These are phyloP conservation scores for Fusarium sp. DNA, from an alignment of 2,329 filamentous ascomycete genomes.

Conservation along the genomic window DNA sequence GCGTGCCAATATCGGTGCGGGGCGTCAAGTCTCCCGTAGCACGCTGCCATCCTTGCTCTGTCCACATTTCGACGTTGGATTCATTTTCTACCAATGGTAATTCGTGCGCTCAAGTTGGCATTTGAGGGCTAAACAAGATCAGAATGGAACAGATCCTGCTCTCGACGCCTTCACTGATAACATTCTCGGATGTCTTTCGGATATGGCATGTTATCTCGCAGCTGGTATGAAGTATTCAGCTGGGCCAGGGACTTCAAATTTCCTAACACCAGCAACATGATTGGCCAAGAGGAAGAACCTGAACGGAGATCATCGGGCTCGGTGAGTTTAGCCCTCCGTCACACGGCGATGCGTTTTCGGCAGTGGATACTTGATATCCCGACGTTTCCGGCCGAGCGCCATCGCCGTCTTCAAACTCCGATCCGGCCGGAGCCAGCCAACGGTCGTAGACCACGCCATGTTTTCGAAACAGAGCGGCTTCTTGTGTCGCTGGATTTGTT, in stretches of 20 bases:
- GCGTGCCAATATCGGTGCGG: conserved; percentile 46
- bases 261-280: conserved; percentile 15
- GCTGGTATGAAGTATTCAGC: not conserved
- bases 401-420: conserved; percentile 26
- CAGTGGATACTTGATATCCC: conserved; percentile 34
- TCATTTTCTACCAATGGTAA: conserved; percentile 14
- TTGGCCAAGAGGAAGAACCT: conserved; percentile 9
- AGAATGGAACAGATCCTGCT: not conserved
- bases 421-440: conserved; percentile 27
- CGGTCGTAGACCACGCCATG: conserved; percentile 18
- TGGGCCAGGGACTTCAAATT: not conserved
- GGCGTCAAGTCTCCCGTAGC: conserved; percentile 39
- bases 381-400: conserved; percentile 48
- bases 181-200: not conserved
- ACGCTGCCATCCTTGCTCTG: conserved; percentile 41
- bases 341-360: conserved; percentile 31
- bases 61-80: conserved; percentile 29
- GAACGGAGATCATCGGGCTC: conserved; percentile 9
- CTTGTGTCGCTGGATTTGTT: conserved; percentile 34
- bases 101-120: conserved; percentile 1
- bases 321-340: conserved; percentile 23
- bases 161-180: not conserved
- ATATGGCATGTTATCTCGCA: not conserved
- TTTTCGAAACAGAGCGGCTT: conserved; percentile 4
- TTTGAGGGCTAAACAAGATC: not conserved